These are phyloP conservation scores for Fragaria ananassa DNA, from an alignment of 306 rosid genomes.

Conservation along the genomic window DNA sequence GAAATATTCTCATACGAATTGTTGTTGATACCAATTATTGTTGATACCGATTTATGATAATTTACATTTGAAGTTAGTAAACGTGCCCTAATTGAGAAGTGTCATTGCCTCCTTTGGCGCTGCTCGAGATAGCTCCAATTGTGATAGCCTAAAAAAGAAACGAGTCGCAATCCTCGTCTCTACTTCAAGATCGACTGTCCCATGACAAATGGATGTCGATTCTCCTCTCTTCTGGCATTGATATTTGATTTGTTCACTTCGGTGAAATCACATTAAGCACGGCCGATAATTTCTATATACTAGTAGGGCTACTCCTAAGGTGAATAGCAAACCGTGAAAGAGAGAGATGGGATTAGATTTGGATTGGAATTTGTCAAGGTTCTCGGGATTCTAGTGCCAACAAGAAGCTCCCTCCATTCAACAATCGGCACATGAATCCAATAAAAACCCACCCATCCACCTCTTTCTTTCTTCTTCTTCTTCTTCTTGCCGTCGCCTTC, in stretches of 20 bases:
- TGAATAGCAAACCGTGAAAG: neutral
- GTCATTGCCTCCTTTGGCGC: too few species aligned
- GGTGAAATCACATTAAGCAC: neutral
- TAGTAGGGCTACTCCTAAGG: neutral
- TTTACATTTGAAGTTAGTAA: too few species aligned
- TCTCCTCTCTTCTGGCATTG: neutral
- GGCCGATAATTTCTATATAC: too few species aligned
- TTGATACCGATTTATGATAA: too few species aligned
- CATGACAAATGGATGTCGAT: too few species aligned
- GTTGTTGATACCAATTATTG: too few species aligned
- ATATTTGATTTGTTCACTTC: neutral
- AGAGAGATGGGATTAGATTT: neutral
- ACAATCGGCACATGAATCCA: slow-evolving; percentile 42
- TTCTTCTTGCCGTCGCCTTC: slow-evolving; percentile 80
- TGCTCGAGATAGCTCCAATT: too few species aligned
- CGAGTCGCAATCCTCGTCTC: too few species aligned
- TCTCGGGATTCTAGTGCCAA: slow-evolving; percentile 19
- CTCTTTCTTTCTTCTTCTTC: slow-evolving; percentile 1
- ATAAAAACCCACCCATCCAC: slow-evolving; percentile 35
- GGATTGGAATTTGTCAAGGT: neutral
- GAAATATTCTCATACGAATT: too few species aligned
- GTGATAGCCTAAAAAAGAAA: too few species aligned
- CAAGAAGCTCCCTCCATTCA: slow-evolving; percentile 1
- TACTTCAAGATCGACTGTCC: too few species aligned
- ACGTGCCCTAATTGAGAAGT: too few species aligned